These are phyloP conservation scores for Erucastrum elatum DNA, from an alignment of 345 rosid species.

Conservation along the genomic window DNA sequence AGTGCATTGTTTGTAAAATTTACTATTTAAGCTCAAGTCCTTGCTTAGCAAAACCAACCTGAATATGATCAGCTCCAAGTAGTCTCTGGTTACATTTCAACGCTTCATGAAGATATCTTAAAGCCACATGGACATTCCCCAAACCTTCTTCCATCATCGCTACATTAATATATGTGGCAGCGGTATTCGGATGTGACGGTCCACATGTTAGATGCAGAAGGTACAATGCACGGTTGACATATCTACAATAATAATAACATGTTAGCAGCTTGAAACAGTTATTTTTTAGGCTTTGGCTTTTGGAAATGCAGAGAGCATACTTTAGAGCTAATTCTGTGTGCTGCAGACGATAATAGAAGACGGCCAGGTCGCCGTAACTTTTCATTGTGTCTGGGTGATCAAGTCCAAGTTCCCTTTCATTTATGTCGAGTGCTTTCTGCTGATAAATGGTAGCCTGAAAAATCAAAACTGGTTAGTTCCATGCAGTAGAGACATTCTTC, in stretches of 20 bases:
- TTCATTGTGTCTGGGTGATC: slow-evolving; percentile 99
- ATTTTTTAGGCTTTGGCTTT: slow-evolving; percentile 1
- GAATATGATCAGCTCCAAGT: slow-evolving; percentile 96
- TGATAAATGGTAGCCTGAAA: slow-evolving; percentile 93
- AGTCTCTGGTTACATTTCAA: slow-evolving; percentile 96
- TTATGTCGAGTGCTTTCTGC: slow-evolving; percentile 93
- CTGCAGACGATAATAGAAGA: slow-evolving; percentile 96
- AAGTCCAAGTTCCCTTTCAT: slow-evolving; percentile 98
- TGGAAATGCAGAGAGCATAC: slow-evolving; percentile 53
- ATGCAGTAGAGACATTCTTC: slow-evolving; percentile 9
- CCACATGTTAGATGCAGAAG: slow-evolving; percentile 95
- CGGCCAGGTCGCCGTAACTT: slow-evolving; percentile 97
- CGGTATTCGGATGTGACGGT: slow-evolving; percentile 94
- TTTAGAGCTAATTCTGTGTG: slow-evolving; percentile 93
- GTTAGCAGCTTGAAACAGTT: slow-evolving; percentile 16
- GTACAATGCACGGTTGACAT: slow-evolving; percentile 90
- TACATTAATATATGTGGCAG: slow-evolving; percentile 93
- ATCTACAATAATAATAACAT: slow-evolving; percentile 51
- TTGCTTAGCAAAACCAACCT: slow-evolving; percentile 51
- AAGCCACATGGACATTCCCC: slow-evolving; percentile 95
- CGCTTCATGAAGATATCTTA: slow-evolving; percentile 95
- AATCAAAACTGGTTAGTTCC: slow-evolving; percentile 32
- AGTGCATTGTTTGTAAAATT: neutral
- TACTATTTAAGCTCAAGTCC: neutral
- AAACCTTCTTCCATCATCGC: slow-evolving; percentile 99